Evolutionary conservation across 805 yeast species (phyloP).

Genomic region (Schwanniomyces pseudopolymorphus): DNA sequence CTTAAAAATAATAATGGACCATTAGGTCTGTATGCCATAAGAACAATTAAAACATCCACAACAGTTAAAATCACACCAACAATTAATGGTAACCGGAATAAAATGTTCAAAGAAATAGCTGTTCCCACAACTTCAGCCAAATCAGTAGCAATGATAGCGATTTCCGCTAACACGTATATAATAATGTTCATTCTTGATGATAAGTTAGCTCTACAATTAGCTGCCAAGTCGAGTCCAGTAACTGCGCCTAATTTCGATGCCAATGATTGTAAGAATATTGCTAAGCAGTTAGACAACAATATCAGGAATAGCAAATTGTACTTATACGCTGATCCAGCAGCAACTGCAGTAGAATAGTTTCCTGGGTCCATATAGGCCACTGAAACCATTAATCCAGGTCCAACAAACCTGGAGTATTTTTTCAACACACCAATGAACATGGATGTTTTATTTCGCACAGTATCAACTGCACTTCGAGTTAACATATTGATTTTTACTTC

Average conservation of each 20-base stretch:
- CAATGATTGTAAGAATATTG: constrained; percentile 76
- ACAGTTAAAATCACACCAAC: constrained; percentile 79
- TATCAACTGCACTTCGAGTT: background rate
- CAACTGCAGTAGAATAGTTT: constrained; percentile 84
- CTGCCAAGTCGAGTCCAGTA: constrained; percentile 85
- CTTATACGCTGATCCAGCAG: constrained; percentile 80
- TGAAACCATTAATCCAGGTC: constrained; percentile 85
- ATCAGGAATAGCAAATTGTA: constrained; percentile 73
- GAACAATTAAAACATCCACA: constrained; percentile 73
- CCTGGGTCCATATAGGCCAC: constrained; percentile 97
- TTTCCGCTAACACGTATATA: constrained; percentile 71
- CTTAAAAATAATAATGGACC: constrained; percentile 76
- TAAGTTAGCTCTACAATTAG: constrained; percentile 72
- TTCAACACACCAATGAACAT: constrained; percentile 19
- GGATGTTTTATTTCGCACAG: background rate
- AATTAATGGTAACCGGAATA: constrained; percentile 70
- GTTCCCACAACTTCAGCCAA: constrained; percentile 94
- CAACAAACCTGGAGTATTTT: constrained; percentile 69
- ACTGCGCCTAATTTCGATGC: constrained; percentile 87
- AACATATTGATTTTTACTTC: background rate
- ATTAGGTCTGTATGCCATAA: constrained; percentile 73
- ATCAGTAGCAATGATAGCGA: constrained; percentile 90
- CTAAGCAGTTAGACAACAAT: constrained; percentile 77
- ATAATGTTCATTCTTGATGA: constrained; percentile 64
- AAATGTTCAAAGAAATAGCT: constrained; percentile 78